These are phyloP conservation scores for Penicillium coprophilum DNA, from an alignment of 495 filamentous ascomycete genomes.

Conservation along the genomic window DNA sequence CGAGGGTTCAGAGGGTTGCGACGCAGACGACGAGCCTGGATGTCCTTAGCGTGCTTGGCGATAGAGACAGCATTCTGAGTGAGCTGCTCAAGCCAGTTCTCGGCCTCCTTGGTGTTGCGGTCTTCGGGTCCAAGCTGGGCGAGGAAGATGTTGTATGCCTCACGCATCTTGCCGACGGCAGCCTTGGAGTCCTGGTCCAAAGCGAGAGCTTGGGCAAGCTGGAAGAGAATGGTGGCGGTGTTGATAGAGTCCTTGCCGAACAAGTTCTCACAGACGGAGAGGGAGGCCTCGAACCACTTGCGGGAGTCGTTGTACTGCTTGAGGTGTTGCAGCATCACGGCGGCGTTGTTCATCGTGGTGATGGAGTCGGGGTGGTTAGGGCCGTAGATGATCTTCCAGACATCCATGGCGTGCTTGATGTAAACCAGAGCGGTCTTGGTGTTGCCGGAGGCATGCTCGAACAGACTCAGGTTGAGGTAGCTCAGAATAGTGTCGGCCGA, in stretches of 20 bases:
- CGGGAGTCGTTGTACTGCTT: constrained; percentile 91
- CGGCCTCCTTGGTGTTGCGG: constrained; percentile 92
- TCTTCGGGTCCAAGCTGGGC: constrained; percentile 79
- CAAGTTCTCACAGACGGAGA: constrained; percentile 80
- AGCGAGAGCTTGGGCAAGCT: constrained; percentile 91
- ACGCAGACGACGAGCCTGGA: constrained; percentile 68
- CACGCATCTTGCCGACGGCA: constrained; percentile 88
- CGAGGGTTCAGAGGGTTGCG: constrained; percentile 58
- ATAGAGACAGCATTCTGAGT: constrained; percentile 92
- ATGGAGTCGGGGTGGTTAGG: constrained; percentile 93
- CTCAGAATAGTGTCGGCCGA: constrained; percentile 88
- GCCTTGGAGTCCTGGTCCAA: constrained; percentile 88
- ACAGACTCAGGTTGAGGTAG: constrained; percentile 95
- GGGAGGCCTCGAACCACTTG: constrained; percentile 92
- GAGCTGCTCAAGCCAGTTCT: constrained; percentile 93
- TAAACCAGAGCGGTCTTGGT: constrained; percentile 80
- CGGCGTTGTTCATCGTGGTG: constrained; percentile 97
- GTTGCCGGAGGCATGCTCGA: constrained; percentile 87
- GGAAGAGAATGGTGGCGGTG: constrained; percentile 94
- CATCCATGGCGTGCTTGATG: constrained; percentile 86
- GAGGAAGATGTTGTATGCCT: constrained; percentile 94
- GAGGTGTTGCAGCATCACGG: constrained; percentile 94
- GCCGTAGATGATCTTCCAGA: constrained; percentile 98
- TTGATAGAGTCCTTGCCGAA: constrained; percentile 86
- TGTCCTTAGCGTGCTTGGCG: constrained; percentile 86